A percentile compares a stretch with the other conserved stretches of the same genome.
phyloP scores from a whole-genome alignment of 2,329 filamentous ascomycete species.

The Lachnellula arida region DNA sequence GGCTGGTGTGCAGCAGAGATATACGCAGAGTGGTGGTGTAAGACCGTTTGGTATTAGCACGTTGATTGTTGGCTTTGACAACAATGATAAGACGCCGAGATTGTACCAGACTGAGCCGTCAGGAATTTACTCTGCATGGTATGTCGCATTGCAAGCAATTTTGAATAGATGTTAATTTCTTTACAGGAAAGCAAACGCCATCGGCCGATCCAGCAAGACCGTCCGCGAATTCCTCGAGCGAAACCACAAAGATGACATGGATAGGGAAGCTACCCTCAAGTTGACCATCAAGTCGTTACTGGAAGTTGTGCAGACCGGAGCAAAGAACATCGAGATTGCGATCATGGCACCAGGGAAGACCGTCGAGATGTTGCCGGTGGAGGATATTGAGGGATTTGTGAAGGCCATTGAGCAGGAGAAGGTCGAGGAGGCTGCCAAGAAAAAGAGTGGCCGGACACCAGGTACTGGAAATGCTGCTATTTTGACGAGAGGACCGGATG shows the following conservation, averaged over 20 bases:
- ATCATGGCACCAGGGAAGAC: slow-evolving; percentile 91
- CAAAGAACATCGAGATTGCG: slow-evolving; percentile 99
- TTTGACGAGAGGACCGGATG: slow-evolving; percentile 56
- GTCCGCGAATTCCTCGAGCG: slow-evolving; percentile 97
- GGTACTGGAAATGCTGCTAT: slow-evolving; percentile 68
- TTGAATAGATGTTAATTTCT: slow-evolving; percentile 12
- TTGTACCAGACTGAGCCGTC: slow-evolving; percentile 99
- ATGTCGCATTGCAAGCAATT: slow-evolving; percentile 33
- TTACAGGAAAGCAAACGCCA: slow-evolving; percentile 95
- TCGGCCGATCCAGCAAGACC: slow-evolving; percentile 97
- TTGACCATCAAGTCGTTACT: slow-evolving; percentile 96
- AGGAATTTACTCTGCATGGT: slow-evolving; percentile 99
- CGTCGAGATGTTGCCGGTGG: slow-evolving; percentile 89
- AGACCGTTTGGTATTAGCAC: slow-evolving; percentile 98
- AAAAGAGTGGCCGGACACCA: slow-evolving; percentile 78
- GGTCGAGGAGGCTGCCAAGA: slow-evolving; percentile 96
- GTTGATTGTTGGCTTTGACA: slow-evolving; percentile 96
- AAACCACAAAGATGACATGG: slow-evolving; percentile 98
- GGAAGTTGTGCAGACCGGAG: slow-evolving; percentile 96
- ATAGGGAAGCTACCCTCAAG: slow-evolving; percentile 91
- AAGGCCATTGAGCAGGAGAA: slow-evolving; percentile 99
- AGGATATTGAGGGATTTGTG: slow-evolving; percentile 95
- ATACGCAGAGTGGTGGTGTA: slow-evolving; percentile 98
- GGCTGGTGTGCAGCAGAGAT: slow-evolving; percentile 94
- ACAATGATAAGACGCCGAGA: slow-evolving; percentile 79